Evolutionary conservation across 2,329 filamentous ascomycete species (phyloP).

Genomic region (Didymella keratinophila): DNA sequence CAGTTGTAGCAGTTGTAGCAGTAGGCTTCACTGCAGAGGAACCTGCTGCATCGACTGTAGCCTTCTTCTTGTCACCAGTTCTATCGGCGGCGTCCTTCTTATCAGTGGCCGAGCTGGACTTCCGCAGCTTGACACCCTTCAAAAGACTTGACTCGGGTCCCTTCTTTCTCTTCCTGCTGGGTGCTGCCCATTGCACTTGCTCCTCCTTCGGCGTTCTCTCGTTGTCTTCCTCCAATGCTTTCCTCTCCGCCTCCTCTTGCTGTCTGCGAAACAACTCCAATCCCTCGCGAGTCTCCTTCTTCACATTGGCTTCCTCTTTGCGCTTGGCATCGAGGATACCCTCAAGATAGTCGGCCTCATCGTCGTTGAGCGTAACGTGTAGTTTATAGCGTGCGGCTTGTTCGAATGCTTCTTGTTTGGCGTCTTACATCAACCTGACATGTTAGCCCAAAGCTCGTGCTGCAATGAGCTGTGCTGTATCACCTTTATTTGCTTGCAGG

Average conservation of each 20-base stretch:
- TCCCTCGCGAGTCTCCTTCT: conserved; percentile 66
- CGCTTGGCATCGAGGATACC: conserved; percentile 65
- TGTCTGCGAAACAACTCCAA: conserved; percentile 66
- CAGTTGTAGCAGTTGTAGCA: conserved; percentile 9
- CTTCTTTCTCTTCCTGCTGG: conserved; percentile 62
- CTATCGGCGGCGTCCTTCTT: conserved; percentile 13
- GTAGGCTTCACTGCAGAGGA: background rate
- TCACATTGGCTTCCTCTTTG: conserved; percentile 64
- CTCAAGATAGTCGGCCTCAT: conserved; percentile 78
- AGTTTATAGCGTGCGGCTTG: conserved; percentile 74
- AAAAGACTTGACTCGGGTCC: conserved; percentile 48
- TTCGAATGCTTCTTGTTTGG: conserved; percentile 89
- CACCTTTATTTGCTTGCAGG: conserved; percentile 83
- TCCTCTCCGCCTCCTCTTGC: conserved; percentile 66
- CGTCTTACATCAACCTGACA: conserved; percentile 60
- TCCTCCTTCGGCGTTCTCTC: conserved; percentile 50
- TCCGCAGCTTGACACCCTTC: conserved; percentile 56
- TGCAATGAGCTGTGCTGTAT: conserved; percentile 4
- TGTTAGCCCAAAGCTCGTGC: conserved; percentile 31
- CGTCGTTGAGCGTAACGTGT: conserved; percentile 81
- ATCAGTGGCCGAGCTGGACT: conserved; percentile 39
- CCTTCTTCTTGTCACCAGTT: conserved; percentile 5
- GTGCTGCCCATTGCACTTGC: conserved; percentile 59
- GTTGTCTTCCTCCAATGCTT: conserved; percentile 51
- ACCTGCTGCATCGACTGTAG: background rate